A percentile compares a stretch with the other conserved stretches of the same genome.
Evolutionary conservation across 305 asterid genomes (phyloP).

Genomic region (Solanum aculeatissimum): DNA sequence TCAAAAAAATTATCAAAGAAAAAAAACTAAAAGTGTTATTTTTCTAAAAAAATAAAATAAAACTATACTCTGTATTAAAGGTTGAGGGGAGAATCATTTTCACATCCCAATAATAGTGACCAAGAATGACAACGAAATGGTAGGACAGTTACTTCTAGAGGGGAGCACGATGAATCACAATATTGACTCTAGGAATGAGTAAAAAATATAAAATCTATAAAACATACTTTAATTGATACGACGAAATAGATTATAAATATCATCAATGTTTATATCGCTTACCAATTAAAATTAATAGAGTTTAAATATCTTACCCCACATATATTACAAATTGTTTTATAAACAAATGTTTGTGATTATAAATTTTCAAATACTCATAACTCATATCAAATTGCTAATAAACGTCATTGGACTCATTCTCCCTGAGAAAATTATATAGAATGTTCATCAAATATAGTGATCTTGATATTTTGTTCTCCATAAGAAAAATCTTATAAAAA

Average conservation of each 20-base stretch:
- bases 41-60: no score
- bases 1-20: no score
- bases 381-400: no score
- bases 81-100: not conserved
- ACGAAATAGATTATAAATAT: not conserved
- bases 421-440: no score
- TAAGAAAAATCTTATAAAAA: no score
- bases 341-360: not conserved
- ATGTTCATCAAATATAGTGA: no score
- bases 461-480: no score
- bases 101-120: not conserved
- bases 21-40: no score
- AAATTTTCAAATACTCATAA: not conserved
- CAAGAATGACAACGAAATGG: not conserved
- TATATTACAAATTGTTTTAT: not conserved
- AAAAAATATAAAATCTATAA: no score
- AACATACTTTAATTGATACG: no score
- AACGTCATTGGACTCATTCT: no score
- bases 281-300: not conserved
- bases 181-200: not conserved
- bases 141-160: not conserved
- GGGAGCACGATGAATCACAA: not conserved
- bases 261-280: not conserved
- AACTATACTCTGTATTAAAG: no score
- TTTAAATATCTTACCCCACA: not conserved